phyloP scores from a whole-genome alignment of 306 rosid genomes.

The Mimosa bimucronata region DNA sequence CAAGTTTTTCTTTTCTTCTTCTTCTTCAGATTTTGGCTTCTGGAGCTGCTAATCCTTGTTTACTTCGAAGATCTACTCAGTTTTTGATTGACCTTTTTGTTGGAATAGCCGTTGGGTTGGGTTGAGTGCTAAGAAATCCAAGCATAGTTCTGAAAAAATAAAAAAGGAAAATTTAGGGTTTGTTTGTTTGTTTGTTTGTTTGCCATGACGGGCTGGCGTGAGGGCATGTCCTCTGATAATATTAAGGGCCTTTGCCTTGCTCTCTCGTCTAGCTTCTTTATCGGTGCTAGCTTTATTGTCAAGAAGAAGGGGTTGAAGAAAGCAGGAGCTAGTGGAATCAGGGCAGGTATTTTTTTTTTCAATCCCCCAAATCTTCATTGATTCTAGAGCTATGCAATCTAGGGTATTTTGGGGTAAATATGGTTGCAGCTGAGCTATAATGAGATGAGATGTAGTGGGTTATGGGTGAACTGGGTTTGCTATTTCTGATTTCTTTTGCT shows the following conservation, averaged over 20 bases:
- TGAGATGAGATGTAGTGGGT: background rate
- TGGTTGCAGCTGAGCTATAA: background rate
- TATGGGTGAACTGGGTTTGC: slow-evolving; percentile 2
- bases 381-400: background rate
- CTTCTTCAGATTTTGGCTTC: slow-evolving; percentile 2
- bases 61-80: background rate
- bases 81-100: background rate
- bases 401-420: background rate
- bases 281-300: slow-evolving; percentile 90
- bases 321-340: slow-evolving; percentile 87
- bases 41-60: background rate
- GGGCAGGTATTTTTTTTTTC: slow-evolving; percentile 67
- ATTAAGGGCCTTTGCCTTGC: slow-evolving; percentile 78
- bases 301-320: slow-evolving; percentile 91
- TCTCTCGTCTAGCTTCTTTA: slow-evolving; percentile 84
- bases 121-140: background rate
- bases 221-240: slow-evolving; percentile 87
- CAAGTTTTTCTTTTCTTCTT: background rate
- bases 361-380: background rate
- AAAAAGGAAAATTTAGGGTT: slow-evolving; percentile 42
- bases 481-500: slow-evolving; percentile 14
- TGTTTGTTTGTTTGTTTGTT: background rate
- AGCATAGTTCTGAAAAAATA: background rate
- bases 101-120: slow-evolving; percentile 7
- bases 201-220: slow-evolving; percentile 62